Evolutionary conservation across 129 eudicot species (phyloP), one percentile per base, ranked within the genome.

Genomic region (Cynara cardunculus): DNA sequence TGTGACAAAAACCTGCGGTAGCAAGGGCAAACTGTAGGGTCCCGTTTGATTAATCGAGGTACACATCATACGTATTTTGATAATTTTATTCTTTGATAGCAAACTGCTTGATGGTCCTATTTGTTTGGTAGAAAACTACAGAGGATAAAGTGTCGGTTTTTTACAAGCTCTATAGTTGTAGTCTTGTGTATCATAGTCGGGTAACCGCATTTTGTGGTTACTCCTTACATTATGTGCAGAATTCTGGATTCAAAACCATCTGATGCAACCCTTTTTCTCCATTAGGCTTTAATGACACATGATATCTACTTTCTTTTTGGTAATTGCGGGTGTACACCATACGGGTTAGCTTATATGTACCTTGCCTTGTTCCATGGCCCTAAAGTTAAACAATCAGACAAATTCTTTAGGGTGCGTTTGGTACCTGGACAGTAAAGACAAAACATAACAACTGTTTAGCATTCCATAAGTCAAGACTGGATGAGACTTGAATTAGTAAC

Each of bases 1-100:
- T 73, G 90, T 62, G 97, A 90, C 73, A 95, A 95, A 76, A 91
- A 75, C 31, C 86, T 89, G 21, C 71, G 65, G 24, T 56, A 56
- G 65, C 65, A 6, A 2, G 53, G 10, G 49, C 49, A 9, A 39
- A 18, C 22, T 49, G 19, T 3, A 13, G 64, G 64, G 64, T 53
- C 64, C 64, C 65, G n/a, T 56, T 21, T 56, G 65, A 56, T 56
- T 56, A 56, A 56, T 18, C 35, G 9, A 61, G 83, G 75, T 44
- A 21, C 9, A 68, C 77, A 39, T 70, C 68, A 14, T 37, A 21
- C 30, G 25, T 39, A 30, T 69, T 72, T 69, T 16, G 21, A 26
- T 61, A 22, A 62, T 66, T 27, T 49, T 53, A 24, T 85, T 85
- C 70, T 76, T 75, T 12, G 25, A 71, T 41, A 83, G 79, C 79